Percentiles rank a stretch among this genome's conserved stretches.
phyloP scores from a whole-genome alignment of 192 early-diverging fungal species.

The Geranomyces variabilis region DNA sequence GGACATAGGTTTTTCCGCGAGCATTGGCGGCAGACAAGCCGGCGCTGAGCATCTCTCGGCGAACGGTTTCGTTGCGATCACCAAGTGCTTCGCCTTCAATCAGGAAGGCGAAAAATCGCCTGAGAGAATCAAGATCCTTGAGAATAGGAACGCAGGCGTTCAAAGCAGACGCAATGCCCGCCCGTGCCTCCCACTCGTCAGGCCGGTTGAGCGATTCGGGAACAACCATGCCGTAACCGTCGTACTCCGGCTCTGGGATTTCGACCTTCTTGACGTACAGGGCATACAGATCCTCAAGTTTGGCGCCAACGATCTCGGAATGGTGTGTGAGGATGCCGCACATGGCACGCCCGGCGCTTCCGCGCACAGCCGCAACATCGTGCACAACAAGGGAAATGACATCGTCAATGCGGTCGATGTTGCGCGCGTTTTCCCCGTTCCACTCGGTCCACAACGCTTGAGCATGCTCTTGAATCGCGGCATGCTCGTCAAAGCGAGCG shows the following conservation, averaged over 20 bases:
- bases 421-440: constrained; percentile 37
- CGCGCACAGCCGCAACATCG: constrained; percentile 58
- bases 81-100: constrained; percentile 84
- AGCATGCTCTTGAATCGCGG: constrained; percentile 60
- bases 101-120: constrained; percentile 73
- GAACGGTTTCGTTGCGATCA: constrained; percentile 78
- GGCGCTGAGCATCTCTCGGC: constrained; percentile 82
- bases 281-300: constrained; percentile 61
- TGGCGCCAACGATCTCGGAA: constrained; percentile 54
- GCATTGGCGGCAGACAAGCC: constrained; percentile 76
- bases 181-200: constrained; percentile 81
- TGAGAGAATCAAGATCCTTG: constrained; percentile 50
- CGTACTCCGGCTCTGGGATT: constrained; percentile 82
- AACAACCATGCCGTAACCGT: constrained; percentile 88
- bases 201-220: constrained; percentile 78
- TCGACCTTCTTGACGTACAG: constrained; percentile 61
- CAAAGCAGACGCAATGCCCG: constrained; percentile 80
- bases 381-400: constrained; percentile 47
- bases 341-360: constrained; percentile 66
- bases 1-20: constrained; percentile 69
- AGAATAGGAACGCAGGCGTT: constrained; percentile 67
- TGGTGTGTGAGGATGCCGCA: constrained; percentile 63
- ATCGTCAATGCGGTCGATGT: constrained; percentile 10
- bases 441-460: constrained; percentile 62
- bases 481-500: constrained; percentile 63